phyloP scores from a whole-genome alignment of 2,329 filamentous ascomycete genomes.

The Thelonectria blattea region DNA sequence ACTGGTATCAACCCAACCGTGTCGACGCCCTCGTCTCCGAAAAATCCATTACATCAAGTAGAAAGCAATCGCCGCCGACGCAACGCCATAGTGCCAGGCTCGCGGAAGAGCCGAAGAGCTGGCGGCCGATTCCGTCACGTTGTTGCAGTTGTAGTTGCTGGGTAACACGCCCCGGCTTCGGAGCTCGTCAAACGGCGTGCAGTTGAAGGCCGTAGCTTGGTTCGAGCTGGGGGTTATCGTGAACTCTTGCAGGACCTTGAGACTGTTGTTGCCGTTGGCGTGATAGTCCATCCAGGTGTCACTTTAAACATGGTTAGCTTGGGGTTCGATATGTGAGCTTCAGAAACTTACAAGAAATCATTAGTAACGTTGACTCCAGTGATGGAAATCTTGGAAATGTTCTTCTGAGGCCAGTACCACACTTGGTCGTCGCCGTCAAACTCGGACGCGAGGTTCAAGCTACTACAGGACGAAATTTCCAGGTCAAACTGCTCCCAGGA shows the following conservation, averaged over 20 bases:
- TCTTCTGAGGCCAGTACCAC: slow-evolving; percentile 26
- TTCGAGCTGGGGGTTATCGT: not conserved
- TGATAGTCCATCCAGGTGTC: slow-evolving; percentile 21
- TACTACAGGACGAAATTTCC: not conserved
- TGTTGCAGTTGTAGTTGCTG: slow-evolving; percentile 13
- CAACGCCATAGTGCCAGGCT: slow-evolving; percentile 8
- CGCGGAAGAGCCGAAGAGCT: not conserved
- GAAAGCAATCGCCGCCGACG: slow-evolving; percentile 7
- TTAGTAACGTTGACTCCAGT: slow-evolving; percentile 9
- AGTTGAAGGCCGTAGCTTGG: slow-evolving; percentile 15
- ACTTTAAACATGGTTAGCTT: slow-evolving; percentile 1
- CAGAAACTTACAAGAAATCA: slow-evolving; percentile 24
- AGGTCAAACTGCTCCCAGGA: slow-evolving; percentile 21
- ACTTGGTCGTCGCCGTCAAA: slow-evolving; percentile 16
- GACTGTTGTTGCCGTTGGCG: slow-evolving; percentile 12
- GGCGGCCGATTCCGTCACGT: slow-evolving; percentile 5
- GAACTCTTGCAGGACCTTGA: slow-evolving; percentile 20
- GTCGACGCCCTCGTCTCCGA: not conserved
- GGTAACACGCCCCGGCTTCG: slow-evolving; percentile 13
- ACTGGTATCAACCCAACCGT: not conserved
- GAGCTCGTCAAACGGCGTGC: slow-evolving; percentile 25
- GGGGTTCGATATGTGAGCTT: too few relatives aligned
- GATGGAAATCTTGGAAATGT: slow-evolving; percentile 19
- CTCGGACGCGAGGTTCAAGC: slow-evolving; percentile 22
- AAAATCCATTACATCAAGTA: slow-evolving; percentile 4